Percentiles rank a stretch among this genome's conserved stretches.
These are phyloP conservation scores for Corylus heterophylla DNA, from an alignment of 306 rosid species.

Conservation along the genomic window DNA sequence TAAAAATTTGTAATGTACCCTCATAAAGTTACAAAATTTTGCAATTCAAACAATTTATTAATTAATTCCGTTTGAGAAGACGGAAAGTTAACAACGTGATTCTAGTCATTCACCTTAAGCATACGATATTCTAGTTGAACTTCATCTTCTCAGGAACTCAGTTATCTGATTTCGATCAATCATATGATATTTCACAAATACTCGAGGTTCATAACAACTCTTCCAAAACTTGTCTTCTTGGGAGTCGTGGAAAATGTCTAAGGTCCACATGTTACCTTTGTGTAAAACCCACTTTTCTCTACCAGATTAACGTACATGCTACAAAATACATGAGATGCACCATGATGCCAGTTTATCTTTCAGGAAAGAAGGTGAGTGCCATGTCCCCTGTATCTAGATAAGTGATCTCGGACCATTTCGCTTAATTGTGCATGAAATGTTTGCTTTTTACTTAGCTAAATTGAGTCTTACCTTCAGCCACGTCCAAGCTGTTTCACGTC, in stretches of 20 bases:
- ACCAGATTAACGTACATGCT: too few species aligned
- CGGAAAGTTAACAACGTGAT: background rate
- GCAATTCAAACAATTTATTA: too few species aligned
- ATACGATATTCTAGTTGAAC: background rate
- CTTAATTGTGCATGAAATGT: background rate
- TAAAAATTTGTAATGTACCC: too few species aligned
- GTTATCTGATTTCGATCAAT: background rate
- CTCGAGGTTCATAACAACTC: background rate
- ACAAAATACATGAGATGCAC: too few species aligned
- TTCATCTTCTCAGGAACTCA: background rate
- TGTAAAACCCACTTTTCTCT: too few species aligned
- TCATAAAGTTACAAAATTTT: too few species aligned
- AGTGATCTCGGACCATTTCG: background rate
- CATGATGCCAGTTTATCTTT: too few species aligned
- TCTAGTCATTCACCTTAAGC: background rate
- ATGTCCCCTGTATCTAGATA: too few species aligned
- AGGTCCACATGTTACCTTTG: background rate
- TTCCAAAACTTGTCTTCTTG: too few species aligned
- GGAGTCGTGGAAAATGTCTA: background rate
- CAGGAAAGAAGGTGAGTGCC: too few species aligned
- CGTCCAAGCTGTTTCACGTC: conserved; percentile 84
- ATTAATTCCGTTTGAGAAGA: too few species aligned
- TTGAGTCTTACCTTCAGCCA: conserved; percentile 74
- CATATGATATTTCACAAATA: background rate
- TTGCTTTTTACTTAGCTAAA: conserved; percentile 5